Percentiles rank a stretch among this genome's conserved stretches.
These are phyloP conservation scores for Penicillium sumatraense DNA, from an alignment of 2,329 filamentous ascomycete species.

Conservation along the genomic window DNA sequence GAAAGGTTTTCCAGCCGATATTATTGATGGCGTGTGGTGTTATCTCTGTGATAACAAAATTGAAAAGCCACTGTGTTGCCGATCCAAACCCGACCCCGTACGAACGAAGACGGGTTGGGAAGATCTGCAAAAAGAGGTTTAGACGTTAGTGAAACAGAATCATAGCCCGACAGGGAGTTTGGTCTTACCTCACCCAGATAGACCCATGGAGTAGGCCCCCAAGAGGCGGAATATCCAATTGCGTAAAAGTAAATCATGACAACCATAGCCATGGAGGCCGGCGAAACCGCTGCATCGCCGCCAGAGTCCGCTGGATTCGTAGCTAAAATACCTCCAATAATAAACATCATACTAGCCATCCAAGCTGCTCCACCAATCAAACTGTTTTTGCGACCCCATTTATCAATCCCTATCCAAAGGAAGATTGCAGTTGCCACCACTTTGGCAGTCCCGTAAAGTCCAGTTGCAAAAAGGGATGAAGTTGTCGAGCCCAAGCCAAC, in stretches of 20 bases:
- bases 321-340: slow-evolving; percentile 41
- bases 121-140: slow-evolving; percentile 32
- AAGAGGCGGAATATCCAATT: slow-evolving; percentile 35
- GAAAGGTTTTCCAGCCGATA: slow-evolving; percentile 45
- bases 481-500: slow-evolving; percentile 38
- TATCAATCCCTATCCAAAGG: slow-evolving; percentile 43
- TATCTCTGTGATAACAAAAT: slow-evolving; percentile 47
- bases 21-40: slow-evolving; percentile 47
- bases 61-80: slow-evolving; percentile 47
- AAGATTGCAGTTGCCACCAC: slow-evolving; percentile 43
- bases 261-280: slow-evolving; percentile 42
- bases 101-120: slow-evolving; percentile 45
- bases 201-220: slow-evolving; percentile 37
- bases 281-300: slow-evolving; percentile 31
- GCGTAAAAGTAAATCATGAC: slow-evolving; percentile 58
- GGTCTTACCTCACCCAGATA: slow-evolving; percentile 39
- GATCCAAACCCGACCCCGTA: slow-evolving; percentile 47
- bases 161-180: not conserved
- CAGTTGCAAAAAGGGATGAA: slow-evolving; percentile 43
- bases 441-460: slow-evolving; percentile 45
- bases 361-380: slow-evolving; percentile 41
- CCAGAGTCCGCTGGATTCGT: slow-evolving; percentile 41
- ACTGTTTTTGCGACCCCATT: slow-evolving; percentile 41
- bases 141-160: not conserved
- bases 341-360: slow-evolving; percentile 44